phyloP scores from a whole-genome alignment of 2,329 filamentous ascomycete species.

The Cladosporium sp. region DNA sequence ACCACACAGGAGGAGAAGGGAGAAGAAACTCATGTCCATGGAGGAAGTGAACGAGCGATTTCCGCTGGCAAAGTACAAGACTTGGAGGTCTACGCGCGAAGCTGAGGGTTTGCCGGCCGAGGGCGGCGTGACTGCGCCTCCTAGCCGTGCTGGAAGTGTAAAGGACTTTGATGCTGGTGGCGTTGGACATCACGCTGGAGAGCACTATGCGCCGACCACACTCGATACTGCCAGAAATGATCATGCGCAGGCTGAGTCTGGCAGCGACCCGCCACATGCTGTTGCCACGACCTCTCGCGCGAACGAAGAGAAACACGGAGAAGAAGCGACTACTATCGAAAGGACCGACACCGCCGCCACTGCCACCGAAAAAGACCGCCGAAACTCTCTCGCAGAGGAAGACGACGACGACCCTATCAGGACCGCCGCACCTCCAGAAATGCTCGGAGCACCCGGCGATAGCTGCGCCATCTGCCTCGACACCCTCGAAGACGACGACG shows the following conservation, averaged over 20 bases:
- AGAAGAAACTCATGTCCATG: conserved; percentile 99
- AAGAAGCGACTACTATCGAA: conserved; percentile 29
- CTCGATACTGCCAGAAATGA: conserved; percentile 42
- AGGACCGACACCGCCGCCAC: conserved; percentile 31
- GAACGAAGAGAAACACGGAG: conserved; percentile 23
- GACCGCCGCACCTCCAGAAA: conserved; percentile 74
- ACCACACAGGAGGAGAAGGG: conserved; percentile 78
- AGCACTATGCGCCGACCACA: conserved; percentile 28
- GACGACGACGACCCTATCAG: conserved; percentile 77
- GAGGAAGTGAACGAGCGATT: conserved; percentile 98
- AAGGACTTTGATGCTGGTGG: conserved; percentile 37
- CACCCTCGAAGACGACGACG: conserved; percentile 88
- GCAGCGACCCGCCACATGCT: conserved; percentile 15
- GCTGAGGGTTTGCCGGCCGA: conserved; percentile 77
- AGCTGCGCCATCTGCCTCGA: conserved; percentile 97
- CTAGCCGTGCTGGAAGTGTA: conserved; percentile 70
- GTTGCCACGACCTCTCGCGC: conserved; percentile 4
- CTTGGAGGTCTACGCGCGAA: conserved; percentile 80
- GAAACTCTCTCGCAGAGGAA: conserved; percentile 47
- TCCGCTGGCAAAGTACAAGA: conserved; percentile 93
- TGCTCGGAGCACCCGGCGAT: conserved; percentile 78
- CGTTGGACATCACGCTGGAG: too few species aligned
- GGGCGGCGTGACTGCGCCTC: conserved; percentile 74
- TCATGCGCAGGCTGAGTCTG: conserved; percentile 41
- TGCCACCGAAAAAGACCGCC: conserved; percentile 49